These are phyloP conservation scores for Pleurotus platypus DNA, from an alignment of 768 basidiomycete species.

Conservation along the genomic window DNA sequence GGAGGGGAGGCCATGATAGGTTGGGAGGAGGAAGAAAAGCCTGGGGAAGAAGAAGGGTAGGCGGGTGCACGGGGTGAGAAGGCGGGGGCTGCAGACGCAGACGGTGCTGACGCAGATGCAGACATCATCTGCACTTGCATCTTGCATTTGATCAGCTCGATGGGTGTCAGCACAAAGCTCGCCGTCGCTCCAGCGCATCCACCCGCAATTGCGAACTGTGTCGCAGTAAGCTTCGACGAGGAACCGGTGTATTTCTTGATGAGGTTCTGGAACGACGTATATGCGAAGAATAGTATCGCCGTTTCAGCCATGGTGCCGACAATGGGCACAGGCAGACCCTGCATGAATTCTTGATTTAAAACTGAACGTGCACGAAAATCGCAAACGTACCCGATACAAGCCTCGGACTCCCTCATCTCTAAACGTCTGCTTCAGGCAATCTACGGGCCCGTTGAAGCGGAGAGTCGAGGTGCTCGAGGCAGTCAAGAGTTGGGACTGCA, in stretches of 20 bases:
- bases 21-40: slow-evolving; percentile 4
- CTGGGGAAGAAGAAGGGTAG: slow-evolving; percentile 9
- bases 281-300: slow-evolving; percentile 82
- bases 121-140: slow-evolving; percentile 94
- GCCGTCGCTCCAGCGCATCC: slow-evolving; percentile 85
- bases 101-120: slow-evolving; percentile 9
- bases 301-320: slow-evolving; percentile 93
- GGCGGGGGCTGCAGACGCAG: slow-evolving; percentile 11
- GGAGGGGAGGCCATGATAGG: slow-evolving; percentile 15
- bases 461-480: slow-evolving; percentile 36
- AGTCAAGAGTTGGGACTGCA: slow-evolving; percentile 87
- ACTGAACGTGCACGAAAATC: no score
- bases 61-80: slow-evolving; percentile 11
- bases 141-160: slow-evolving; percentile 94
- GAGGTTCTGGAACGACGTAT: slow-evolving; percentile 67
- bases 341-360: neutral
- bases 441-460: slow-evolving; percentile 81
- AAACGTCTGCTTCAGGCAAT: slow-evolving; percentile 84
- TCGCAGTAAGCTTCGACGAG: slow-evolving; percentile 45
- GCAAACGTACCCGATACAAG: slow-evolving; percentile 71
- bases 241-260: slow-evolving; percentile 37
- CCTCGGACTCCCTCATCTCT: slow-evolving; percentile 78
- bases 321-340: slow-evolving; percentile 91
- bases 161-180: slow-evolving; percentile 90
- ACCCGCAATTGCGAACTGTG: slow-evolving; percentile 76